Conservation (phyloP, 2,329 filamentous ascomycete species). For the Podosphaera fusca region DNA sequence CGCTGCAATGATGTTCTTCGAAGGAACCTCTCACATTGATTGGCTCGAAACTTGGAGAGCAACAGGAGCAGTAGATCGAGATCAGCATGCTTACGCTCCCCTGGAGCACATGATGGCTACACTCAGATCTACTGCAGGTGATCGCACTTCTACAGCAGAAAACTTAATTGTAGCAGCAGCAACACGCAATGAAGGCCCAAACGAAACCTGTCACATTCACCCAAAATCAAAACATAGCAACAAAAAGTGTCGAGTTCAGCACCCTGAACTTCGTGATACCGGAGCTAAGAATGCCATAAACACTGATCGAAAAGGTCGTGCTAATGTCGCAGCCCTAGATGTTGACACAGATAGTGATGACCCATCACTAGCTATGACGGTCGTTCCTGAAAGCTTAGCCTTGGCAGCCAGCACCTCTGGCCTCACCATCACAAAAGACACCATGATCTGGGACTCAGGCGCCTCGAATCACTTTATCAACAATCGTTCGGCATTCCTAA, state of each 20-base stretch:
- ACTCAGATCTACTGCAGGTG: not conserved
- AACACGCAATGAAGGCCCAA: not conserved
- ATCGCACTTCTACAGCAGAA: not conserved
- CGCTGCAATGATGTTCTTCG: not conserved
- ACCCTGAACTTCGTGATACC: not conserved
- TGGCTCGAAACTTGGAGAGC: not conserved
- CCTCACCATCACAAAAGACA: not conserved
- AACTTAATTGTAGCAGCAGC: not conserved
- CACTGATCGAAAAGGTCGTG: not conserved
- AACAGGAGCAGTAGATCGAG: not conserved
- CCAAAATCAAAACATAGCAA: not conserved
- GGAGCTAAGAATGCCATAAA: not conserved
- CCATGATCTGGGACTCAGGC: not conserved
- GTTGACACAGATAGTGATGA: not conserved
- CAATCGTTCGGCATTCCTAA: not conserved
- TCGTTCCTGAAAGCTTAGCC: not conserved
- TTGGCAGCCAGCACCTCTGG: not conserved
- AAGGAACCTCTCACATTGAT: not conserved
- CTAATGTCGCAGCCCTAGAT: not conserved
- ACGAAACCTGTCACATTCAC: not conserved
- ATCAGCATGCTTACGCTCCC: not conserved
- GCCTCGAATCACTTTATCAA: slow-evolving; percentile 1
- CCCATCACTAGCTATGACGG: not conserved
- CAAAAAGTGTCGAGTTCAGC: not conserved
- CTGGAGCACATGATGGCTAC: not conserved